Evolutionary conservation across 2,329 filamentous ascomycete species (phyloP).

Genomic region (Neophaeococcomyces mojaviensis): DNA sequence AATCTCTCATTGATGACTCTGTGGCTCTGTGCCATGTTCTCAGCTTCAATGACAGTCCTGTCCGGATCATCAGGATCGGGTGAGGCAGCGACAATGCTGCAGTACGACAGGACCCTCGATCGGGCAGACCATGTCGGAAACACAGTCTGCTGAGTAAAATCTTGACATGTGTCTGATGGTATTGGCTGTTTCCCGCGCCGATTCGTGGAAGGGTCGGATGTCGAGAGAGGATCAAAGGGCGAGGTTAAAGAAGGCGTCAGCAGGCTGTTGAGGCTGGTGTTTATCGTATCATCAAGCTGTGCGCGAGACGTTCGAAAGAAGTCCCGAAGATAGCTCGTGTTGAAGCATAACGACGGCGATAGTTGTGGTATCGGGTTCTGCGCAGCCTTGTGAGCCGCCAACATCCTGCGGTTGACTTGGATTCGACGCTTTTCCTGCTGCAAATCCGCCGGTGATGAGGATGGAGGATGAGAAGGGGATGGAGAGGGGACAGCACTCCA

Average conservation of each 20-base stretch:
- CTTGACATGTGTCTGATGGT: conserved; percentile 53
- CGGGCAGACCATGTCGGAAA: conserved; percentile 85
- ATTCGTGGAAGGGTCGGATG: conserved; percentile 46
- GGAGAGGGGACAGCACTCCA: conserved; percentile 15
- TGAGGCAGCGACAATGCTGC: conserved; percentile 75
- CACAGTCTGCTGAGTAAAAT: conserved; percentile 69
- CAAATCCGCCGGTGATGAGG: conserved; percentile 8
- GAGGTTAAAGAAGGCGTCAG: conserved; percentile 59
- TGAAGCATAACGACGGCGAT: conserved; percentile 63
- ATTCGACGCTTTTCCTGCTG: neutral
- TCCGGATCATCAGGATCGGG: conserved; percentile 85
- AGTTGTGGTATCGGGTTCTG: conserved; percentile 44
- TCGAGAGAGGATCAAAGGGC: conserved; percentile 74
- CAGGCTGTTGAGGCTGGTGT: conserved; percentile 85
- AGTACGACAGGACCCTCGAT: conserved; percentile 80
- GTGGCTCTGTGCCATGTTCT: conserved; percentile 63
- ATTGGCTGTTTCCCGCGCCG: conserved; percentile 14
- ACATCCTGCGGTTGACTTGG: conserved; percentile 27
- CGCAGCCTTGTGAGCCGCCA: conserved; percentile 24
- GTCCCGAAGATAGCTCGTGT: conserved; percentile 47
- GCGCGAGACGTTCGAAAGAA: conserved; percentile 81
- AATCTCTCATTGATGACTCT: conserved; percentile 76
- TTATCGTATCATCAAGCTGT: conserved; percentile 86
- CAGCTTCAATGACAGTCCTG: conserved; percentile 58
- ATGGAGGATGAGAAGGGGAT: neutral